Base-by-base conservation (phyloP, 768 basidiomycete species). In the Phanerodontia chrysosporium region DNA sequence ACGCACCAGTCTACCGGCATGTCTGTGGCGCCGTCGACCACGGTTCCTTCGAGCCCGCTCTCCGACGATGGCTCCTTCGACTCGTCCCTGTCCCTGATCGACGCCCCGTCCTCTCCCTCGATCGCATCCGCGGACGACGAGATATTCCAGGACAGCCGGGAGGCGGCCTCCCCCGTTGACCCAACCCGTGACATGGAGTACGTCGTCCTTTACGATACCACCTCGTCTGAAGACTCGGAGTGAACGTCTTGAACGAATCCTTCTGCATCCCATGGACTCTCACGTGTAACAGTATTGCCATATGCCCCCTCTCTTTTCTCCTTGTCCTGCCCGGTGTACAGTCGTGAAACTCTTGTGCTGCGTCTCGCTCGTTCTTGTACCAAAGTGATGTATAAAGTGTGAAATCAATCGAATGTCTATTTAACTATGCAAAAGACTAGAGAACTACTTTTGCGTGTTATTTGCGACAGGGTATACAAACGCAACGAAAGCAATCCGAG, bases 151-250 rank as follows among this genome's bases (percentile, higher is more conserved):
- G 87, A 85, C 58, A 83, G 80, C 51, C 78, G 78, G 60, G 24
- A 48, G 6, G 39, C 39, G 39, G 60, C 51, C 61, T 69, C 59
- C 53, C 73, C 62, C 4, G 53, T 46, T 28, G n/a, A 35, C 56
- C 51, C 39, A 18, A 52, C 62, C 14, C 69, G 62, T 7, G 72
- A 76, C 6, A 70, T 80, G 62, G 87, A 90, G 61, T 91, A 88
- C 66, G 87, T 90, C 14, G 76, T 91, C 57, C 70, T 90, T 58
- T 90, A 88, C 62, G 89, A 89, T 66, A 84, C 83, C 60, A 76
- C 75, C 51, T 81, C 80, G 7, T 82, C 82, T 0, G 83, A 80
- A 42, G 81, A 82, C 30, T 72, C 65, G 45, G 21, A n/a, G 45
- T 55, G 32, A 51, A 30, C 14, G 14, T 45, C 49, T 32, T 22